phyloP scores from a whole-genome alignment of 768 basidiomycete genomes.

The Psilocybe cubensis region DNA sequence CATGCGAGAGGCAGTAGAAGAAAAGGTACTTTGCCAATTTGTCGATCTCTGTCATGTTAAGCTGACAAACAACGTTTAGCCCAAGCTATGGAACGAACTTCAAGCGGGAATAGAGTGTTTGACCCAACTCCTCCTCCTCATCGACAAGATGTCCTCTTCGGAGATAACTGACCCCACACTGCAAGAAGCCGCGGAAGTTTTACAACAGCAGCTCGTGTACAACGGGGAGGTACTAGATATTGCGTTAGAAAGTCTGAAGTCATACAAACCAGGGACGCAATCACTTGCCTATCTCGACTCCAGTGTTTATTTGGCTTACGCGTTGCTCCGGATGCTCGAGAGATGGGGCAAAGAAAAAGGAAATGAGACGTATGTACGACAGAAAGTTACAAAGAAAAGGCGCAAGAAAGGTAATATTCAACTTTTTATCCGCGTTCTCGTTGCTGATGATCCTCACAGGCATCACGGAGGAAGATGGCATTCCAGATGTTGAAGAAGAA shows the following conservation, averaged over 20 bases:
- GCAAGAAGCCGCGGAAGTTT: conserved; percentile 74
- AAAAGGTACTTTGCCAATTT: conserved; percentile 63
- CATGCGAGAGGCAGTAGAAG: conserved; percentile 89
- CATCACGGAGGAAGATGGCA: conserved; percentile 59
- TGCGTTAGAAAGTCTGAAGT: conserved; percentile 73
- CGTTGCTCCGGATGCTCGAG: conserved; percentile 88
- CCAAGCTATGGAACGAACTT: conserved; percentile 91
- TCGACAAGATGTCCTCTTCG: conserved; percentile 79
- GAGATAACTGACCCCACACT: conserved; percentile 49
- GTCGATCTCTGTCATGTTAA: conserved; percentile 3
- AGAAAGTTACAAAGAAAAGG: conserved; percentile 59
- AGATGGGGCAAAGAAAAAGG: conserved; percentile 77
- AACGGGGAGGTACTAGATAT: conserved; percentile 94
- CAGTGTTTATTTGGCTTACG: conserved; percentile 82
- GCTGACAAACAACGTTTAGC: conserved; percentile 50
- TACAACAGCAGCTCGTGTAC: conserved; percentile 93
- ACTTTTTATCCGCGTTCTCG: conserved; percentile 3
- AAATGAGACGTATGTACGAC: conserved; percentile 78
- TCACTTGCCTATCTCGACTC: conserved; percentile 84
- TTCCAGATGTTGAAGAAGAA: conserved; percentile 73
- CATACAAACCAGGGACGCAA: conserved; percentile 83
- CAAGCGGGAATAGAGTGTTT: conserved; percentile 95
- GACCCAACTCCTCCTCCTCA: conserved; percentile 87
- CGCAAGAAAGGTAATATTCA: conserved; percentile 40
- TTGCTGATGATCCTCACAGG: conserved; percentile 28